Percentiles rank a stretch among this genome's conserved stretches.
Evolutionary conservation across 495 filamentous ascomycete genomes (phyloP).

Genomic region (Arthonia radiata): DNA sequence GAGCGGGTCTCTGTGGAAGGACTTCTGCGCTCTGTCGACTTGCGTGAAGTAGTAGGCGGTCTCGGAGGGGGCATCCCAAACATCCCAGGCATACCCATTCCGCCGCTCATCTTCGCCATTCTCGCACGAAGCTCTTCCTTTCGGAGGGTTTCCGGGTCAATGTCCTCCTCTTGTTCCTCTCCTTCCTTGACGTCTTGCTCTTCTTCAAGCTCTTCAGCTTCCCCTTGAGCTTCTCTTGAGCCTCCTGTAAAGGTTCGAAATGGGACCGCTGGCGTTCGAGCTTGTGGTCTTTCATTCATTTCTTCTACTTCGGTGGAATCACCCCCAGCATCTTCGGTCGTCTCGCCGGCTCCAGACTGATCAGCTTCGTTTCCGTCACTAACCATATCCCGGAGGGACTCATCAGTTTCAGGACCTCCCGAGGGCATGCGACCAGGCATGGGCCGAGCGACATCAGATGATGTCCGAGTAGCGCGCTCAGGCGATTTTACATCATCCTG

Average conservation of each 20-base stretch:
- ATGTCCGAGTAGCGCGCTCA: conserved; percentile 17
- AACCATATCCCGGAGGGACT: conserved; percentile 25
- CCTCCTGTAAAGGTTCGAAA: no score
- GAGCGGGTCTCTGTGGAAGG: conserved; percentile 14
- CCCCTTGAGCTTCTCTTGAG: no score
- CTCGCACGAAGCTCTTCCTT: conserved; percentile 74
- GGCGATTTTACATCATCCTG: conserved; percentile 9
- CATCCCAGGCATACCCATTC: conserved; percentile 93
- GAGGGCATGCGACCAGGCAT: conserved; percentile 29
- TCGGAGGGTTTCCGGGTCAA: conserved; percentile 70
- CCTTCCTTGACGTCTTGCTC: conserved; percentile 36
- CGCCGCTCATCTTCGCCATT: conserved; percentile 97
- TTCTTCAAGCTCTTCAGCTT: no score
- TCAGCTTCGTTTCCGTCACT: conserved; percentile 77
- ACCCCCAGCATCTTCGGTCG: conserved; percentile 55
- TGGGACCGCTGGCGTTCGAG: conserved; percentile 7
- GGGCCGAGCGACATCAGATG: no score
- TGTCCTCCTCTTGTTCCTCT: conserved; percentile 69
- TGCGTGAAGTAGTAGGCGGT: conserved; percentile 31
- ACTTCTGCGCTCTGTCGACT: conserved; percentile 38
- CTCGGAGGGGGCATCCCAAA: conserved; percentile 43
- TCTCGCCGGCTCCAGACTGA: conserved; percentile 67
- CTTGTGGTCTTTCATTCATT: conserved; percentile 21
- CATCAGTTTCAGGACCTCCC: conserved; percentile 17
- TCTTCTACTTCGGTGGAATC: conserved; percentile 51